phyloP scores from a whole-genome alignment of 129 eudicot species.

The Artemisia tridentata region DNA sequence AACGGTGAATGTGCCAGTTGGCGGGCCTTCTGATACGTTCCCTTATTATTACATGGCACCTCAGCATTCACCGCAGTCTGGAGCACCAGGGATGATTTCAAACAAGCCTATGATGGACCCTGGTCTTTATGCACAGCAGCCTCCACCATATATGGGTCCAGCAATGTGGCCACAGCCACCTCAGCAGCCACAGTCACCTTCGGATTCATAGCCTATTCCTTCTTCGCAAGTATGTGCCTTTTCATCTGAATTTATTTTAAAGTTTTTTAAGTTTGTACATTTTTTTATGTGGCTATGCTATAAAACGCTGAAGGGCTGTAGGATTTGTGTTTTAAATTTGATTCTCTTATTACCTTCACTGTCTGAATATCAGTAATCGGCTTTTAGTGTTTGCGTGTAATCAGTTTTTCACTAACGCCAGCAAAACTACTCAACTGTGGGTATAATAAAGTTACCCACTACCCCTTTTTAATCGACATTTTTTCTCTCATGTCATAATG shows the following conservation, averaged over 20 bases:
- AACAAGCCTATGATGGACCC: constrained; percentile 58
- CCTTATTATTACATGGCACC: constrained; percentile 64
- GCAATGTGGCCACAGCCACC: constrained; percentile 56
- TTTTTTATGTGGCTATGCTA: not conserved
- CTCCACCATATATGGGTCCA: constrained; percentile 56
- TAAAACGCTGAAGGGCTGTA: too few species aligned
- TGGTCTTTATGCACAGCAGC: constrained; percentile 45
- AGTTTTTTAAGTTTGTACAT: constrained; percentile 1
- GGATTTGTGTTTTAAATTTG: not conserved
- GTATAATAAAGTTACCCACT: too few species aligned
- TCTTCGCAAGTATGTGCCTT: constrained; percentile 4
- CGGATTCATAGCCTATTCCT: constrained; percentile 39
- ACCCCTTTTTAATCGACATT: too few species aligned
- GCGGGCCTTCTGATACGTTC: constrained; percentile 51
- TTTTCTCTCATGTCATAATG: too few species aligned
- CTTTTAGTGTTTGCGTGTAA: not conserved
- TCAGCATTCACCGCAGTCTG: constrained; percentile 62
- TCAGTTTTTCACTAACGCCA: too few species aligned
- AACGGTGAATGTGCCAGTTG: constrained; percentile 53
- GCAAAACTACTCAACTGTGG: too few species aligned
- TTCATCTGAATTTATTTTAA: too few species aligned
- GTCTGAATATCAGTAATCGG: too few species aligned
- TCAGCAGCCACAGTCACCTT: constrained; percentile 57
- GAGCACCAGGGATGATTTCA: constrained; percentile 50
- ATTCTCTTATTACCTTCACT: not conserved